Conservation (phyloP, 805 yeast genomes). For the Kregervanrija delftensis region DNA sequence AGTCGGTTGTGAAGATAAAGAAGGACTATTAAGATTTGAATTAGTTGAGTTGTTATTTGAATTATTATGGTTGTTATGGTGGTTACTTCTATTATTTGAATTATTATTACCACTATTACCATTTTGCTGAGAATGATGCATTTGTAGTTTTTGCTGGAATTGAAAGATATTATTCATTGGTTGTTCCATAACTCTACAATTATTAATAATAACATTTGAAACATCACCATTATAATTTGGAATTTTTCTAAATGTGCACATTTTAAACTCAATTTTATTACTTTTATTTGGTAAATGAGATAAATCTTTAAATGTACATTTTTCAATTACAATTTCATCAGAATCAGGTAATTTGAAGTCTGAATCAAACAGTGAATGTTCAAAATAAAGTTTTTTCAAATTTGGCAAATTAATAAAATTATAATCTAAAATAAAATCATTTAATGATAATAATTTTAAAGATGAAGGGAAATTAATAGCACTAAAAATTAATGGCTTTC, state of each 20-base stretch:
- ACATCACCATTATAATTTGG: constrained; percentile 24
- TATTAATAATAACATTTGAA: constrained; percentile 20
- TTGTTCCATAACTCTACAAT: constrained; percentile 27
- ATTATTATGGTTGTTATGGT: background rate
- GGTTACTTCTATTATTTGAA: constrained; percentile 1
- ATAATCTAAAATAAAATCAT: constrained; percentile 24
- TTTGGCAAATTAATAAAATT: constrained; percentile 20
- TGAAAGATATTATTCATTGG: constrained; percentile 20
- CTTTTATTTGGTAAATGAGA: constrained; percentile 16
- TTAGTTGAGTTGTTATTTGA: background rate
- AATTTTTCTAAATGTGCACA: constrained; percentile 25
- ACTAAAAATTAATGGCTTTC: constrained; percentile 24
- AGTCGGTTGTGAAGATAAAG: too few species aligned
- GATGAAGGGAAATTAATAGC: constrained; percentile 24
- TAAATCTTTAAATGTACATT: constrained; percentile 26
- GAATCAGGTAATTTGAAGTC: constrained; percentile 24
- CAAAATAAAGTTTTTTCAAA: constrained; percentile 21
- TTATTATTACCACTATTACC: constrained; percentile 3
- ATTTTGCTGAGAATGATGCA: constrained; percentile 1
- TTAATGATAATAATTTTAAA: constrained; percentile 20
- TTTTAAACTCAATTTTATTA: constrained; percentile 22
- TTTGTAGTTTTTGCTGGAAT: constrained; percentile 19
- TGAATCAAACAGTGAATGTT: constrained; percentile 26
- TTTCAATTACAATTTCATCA: constrained; percentile 23
- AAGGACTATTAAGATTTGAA: background rate